Percentiles rank a stretch among this genome's conserved stretches.
Conservation (phyloP, 257 asterid species). For the Nicotiana obtusifolia region DNA sequence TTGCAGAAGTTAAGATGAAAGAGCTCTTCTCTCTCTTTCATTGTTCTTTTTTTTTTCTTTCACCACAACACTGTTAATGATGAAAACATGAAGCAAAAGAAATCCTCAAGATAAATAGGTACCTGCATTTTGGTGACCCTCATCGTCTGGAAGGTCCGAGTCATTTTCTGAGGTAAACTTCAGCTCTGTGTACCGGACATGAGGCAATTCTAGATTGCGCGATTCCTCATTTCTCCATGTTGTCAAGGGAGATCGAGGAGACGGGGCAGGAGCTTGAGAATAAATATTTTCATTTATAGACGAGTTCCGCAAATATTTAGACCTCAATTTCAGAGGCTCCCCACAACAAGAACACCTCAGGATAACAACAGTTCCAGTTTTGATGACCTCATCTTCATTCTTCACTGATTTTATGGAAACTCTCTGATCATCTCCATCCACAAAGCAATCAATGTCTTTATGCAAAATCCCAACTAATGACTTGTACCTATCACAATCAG, state of each 20-base stretch:
- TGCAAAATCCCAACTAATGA: slow-evolving; percentile 64
- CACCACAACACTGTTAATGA: neutral
- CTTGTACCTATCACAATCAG: slow-evolving; percentile 35
- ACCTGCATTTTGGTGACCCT: slow-evolving; percentile 43
- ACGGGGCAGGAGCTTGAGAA: slow-evolving; percentile 37
- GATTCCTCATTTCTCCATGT: slow-evolving; percentile 37
- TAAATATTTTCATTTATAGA: slow-evolving; percentile 32
- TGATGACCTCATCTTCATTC: slow-evolving; percentile 34
- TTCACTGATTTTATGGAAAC: slow-evolving; percentile 19
- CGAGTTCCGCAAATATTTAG: slow-evolving; percentile 34
- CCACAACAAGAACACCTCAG: slow-evolving; percentile 76
- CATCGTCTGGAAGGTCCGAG: slow-evolving; percentile 44
- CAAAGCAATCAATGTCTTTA: slow-evolving; percentile 42
- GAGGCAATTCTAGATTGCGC: slow-evolving; percentile 38
- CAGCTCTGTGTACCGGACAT: slow-evolving; percentile 44
- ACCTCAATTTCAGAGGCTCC: slow-evolving; percentile 43
- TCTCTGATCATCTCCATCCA: slow-evolving; percentile 31
- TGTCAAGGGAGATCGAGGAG: slow-evolving; percentile 56
- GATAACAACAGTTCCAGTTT: slow-evolving; percentile 20
- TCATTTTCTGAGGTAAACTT: slow-evolving; percentile 47
- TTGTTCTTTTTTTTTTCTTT: neutral
- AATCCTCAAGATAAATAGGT: neutral
- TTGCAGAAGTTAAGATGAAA: neutral
- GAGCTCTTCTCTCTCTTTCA: neutral
- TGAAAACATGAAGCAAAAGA: neutral